These are phyloP conservation scores for Heliamphora pulchella DNA, from an alignment of 179 eudicot genomes.

Conservation along the genomic window DNA sequence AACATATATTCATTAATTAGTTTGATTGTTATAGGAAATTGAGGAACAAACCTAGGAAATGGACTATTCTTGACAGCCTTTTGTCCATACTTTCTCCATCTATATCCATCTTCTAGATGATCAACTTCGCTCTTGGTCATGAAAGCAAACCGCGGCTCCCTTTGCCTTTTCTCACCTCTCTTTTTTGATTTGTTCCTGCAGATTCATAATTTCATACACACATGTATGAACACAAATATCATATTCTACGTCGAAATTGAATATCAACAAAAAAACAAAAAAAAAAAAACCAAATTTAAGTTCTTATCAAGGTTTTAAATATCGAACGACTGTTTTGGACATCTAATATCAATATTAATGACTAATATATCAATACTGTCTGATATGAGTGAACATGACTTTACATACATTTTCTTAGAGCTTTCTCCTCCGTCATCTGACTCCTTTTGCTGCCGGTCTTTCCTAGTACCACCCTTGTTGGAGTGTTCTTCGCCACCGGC, in stretches of 20 bases:
- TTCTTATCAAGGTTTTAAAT: too few species aligned
- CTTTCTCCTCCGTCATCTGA: slow-evolving; percentile 46
- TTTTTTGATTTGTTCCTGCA: slow-evolving; percentile 44
- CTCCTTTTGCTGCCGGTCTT: slow-evolving; percentile 21
- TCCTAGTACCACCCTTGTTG: slow-evolving; percentile 20
- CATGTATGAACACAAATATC: background rate
- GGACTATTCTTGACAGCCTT: slow-evolving; percentile 18
- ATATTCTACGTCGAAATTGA: too few species aligned
- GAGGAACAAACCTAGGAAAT: slow-evolving; percentile 37
- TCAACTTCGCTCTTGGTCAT: slow-evolving; percentile 78
- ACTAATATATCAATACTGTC: too few species aligned
- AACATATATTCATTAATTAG: too few species aligned
- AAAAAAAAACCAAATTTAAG: too few species aligned
- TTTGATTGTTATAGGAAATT: background rate
- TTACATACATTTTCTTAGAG: slow-evolving; percentile 59
- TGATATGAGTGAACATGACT: too few species aligned
- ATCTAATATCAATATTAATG: too few species aligned
- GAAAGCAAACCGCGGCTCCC: slow-evolving; percentile 63
- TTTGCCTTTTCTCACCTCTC: slow-evolving; percentile 61
- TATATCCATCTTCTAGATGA: slow-evolving; percentile 37
- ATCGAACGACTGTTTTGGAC: too few species aligned
- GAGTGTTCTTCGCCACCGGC: slow-evolving; percentile 39
- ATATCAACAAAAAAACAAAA: too few species aligned
- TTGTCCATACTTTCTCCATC: too few species aligned
- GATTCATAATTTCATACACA: slow-evolving; percentile 26